phyloP scores from a whole-genome alignment of 805 yeast genomes.

The Suhomyces sp. region DNA sequence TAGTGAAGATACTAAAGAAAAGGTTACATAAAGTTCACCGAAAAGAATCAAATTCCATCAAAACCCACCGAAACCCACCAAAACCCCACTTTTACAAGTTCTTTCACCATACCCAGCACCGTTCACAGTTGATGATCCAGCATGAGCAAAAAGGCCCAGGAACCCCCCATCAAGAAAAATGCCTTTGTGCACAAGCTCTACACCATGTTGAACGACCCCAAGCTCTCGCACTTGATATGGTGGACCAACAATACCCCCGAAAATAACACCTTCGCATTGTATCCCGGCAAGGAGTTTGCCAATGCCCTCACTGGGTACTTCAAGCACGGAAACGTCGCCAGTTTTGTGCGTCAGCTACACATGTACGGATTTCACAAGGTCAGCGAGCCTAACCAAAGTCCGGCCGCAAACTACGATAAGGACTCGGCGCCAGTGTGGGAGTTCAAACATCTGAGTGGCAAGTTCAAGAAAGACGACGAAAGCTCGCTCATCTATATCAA shows the following conservation, averaged over 20 bases:
- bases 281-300: conserved; percentile 63
- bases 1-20: background rate
- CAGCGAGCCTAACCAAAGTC: conserved; percentile 35
- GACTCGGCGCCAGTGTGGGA: conserved; percentile 48
- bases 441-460: conserved; percentile 52
- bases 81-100: background rate
- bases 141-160: conserved; percentile 26
- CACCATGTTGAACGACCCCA: conserved; percentile 37
- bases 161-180: conserved; percentile 42
- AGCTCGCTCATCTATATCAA: conserved; percentile 44
- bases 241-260: conserved; percentile 44
- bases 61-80: background rate
- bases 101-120: background rate
- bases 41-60: too few species aligned
- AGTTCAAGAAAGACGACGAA: conserved; percentile 48
- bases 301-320: conserved; percentile 67
- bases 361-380: conserved; percentile 96
- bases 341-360: conserved; percentile 90
- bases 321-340: conserved; percentile 91
- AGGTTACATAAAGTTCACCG: background rate
- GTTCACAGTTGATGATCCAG: background rate
- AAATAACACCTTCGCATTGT: conserved; percentile 57
- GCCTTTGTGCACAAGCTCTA: conserved; percentile 56
- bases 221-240: conserved; percentile 38
- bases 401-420: conserved; percentile 12